Evolutionary conservation across 768 basidiomycete species (phyloP), one percentile per base, ranked within the genome.

Genomic region (Suillus subaureus): DNA sequence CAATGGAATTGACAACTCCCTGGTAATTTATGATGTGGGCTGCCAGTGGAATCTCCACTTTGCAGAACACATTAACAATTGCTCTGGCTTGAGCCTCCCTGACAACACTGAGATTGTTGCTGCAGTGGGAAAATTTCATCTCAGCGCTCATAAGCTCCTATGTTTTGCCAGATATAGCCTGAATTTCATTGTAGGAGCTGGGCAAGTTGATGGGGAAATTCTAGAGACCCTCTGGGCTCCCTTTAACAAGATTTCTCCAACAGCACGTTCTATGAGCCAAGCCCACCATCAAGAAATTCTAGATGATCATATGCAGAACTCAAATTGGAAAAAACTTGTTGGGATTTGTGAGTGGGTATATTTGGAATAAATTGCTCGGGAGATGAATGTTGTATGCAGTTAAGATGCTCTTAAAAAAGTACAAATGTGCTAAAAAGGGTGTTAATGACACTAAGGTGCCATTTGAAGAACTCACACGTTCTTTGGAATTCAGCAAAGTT

Each of bases 321-420:
- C 69, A 1, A 79, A 80, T 54, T 78, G 72, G 70, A 77, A 76
- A 39, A 79, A 78, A 47, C 64, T 73, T 5, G 66, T 73, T 21
- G 61, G 69, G 8, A 71, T 71, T 1, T 69, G 74, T 74, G 33
- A 54, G 64, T 45, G 2, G n/a, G n/a, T 12, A 47, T 47, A 47
- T 47, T 47, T 47, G 45, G 45, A 47, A n/a, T n/a, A n/a, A n/a
- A n/a, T n/a, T n/a, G n/a, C n/a, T n/a, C n/a, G n/a, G n/a, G n/a
- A n/a, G n/a, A n/a, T n/a, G n/a, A n/a, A n/a, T n/a, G n/a, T n/a
- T n/a, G n/a, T n/a, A n/a, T n/a, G n/a, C 45, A 47, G 45, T 47
- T 47, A 33, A 43, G 21, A 45, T 18, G n/a, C 49, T 62, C 11
- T 35, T 62, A 12, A 21, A 15, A 33, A 62, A 47, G 45, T 47